These are phyloP conservation scores for Euphorbia neoarborescens DNA, from an alignment of 441 rosid genomes.

Conservation along the genomic window DNA sequence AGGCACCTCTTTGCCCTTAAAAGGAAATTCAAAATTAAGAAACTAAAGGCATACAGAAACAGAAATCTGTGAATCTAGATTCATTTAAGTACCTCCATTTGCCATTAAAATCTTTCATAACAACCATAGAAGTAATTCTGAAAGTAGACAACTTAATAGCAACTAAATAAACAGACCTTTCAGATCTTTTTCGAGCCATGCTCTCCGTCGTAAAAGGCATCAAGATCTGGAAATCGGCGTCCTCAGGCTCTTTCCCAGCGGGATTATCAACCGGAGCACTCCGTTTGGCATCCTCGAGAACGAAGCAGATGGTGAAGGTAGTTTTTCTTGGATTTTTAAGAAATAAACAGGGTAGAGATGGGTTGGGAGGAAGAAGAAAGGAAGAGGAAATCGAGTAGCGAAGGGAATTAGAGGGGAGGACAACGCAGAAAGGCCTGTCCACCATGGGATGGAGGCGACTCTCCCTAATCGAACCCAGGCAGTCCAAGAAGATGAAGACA, in stretches of 20 bases:
- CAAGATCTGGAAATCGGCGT: conserved; percentile 31
- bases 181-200: conserved; percentile 61
- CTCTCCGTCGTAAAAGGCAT: conserved; percentile 50
- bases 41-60: background rate
- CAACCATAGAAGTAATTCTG: conserved; percentile 87
- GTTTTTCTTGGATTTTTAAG: conserved; percentile 23
- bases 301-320: conserved; percentile 47
- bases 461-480: too few species aligned
- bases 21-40: background rate
- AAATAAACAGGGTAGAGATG: background rate
- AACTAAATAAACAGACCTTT: conserved; percentile 67
- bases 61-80: background rate
- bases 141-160: conserved; percentile 87
- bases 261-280: conserved; percentile 26
- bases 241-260: conserved; percentile 16
- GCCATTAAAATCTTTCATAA: conserved; percentile 90
- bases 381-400: conserved; percentile 27
- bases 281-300: conserved; percentile 42
- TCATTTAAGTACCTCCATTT: conserved; percentile 58
- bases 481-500: too few species aligned
- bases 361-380: conserved; percentile 22
- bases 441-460: conserved; percentile 47
- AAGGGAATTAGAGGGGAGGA: conserved; percentile 24
- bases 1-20: conserved; percentile 70
- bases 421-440: conserved; percentile 37